Evolutionary conservation across 1,284 basidiomycete genomes (phyloP), one percentile per base, ranked within the genome.

Genomic region (Pholiota adiposa): DNA sequence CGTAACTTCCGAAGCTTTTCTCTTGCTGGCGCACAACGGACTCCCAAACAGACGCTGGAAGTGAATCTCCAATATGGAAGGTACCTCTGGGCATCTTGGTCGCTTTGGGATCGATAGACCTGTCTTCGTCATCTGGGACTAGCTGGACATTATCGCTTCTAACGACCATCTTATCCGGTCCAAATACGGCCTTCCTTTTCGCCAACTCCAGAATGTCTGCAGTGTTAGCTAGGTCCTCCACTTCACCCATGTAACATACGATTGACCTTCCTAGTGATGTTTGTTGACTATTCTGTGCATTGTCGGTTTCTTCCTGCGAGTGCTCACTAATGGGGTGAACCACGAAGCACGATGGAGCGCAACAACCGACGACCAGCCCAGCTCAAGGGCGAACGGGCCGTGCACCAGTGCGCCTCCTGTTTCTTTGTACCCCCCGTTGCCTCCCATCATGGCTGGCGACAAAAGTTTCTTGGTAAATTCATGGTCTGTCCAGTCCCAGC

Each of bases 401-500:
- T 56, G 41, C 27, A 56, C 53, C 4, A 60, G 38, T 9, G 59
- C 59, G 23, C 59, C 59, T 36, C 59, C 59, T 21, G 59, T 36
- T 3, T 21, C 36, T 18, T 52, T 51, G 48, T 56, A 54, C 6
- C 59, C 54, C 38, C 59, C 59, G 31, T 56, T 60, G 6, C 59
- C 49, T 14, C 59, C 59, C 34, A 56, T 51, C 53, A 60, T 60
- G 9, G 48, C 18, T 1, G 59, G 50, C 0, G 59, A 55, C 12
- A 60, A 36, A 14, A 60, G 34, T 23, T 52, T 60, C 31, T 52
- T 43, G 12, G 59, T 33, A 27, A 56, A 60, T 7, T 55, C 59
- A 5, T 48, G 59, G 38, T 60, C 59, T 19, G 59, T 56, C 59
- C 59, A 60, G 31, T 60, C 59, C 59, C 59, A 60, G 23, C 59